Percentiles rank a stretch among this genome's conserved stretches.
phyloP scores from a whole-genome alignment of 1,139 yeast species.

The Petasospora fabianii region DNA sequence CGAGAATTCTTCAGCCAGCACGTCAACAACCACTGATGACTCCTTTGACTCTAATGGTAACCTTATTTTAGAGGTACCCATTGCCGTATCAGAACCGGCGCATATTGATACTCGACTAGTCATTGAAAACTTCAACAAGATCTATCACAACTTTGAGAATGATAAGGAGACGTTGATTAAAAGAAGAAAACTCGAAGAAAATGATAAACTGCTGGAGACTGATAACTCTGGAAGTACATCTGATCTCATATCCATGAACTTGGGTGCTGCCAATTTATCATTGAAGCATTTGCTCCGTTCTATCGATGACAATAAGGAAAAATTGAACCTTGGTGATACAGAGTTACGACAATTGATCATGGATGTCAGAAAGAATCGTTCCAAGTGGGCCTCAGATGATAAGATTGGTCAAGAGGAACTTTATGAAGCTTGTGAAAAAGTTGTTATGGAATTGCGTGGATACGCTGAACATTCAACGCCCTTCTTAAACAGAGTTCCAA shows the following conservation, averaged over 20 bases:
- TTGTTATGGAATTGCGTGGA: slow-evolving; percentile 81
- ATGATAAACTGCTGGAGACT: slow-evolving; percentile 61
- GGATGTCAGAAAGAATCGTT: slow-evolving; percentile 91
- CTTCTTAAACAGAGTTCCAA: slow-evolving; percentile 88
- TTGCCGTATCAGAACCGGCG: slow-evolving; percentile 19
- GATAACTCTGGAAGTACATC: slow-evolving; percentile 16
- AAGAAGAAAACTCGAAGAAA: slow-evolving; percentile 73
- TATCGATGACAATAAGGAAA: slow-evolving; percentile 76
- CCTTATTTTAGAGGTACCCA: slow-evolving; percentile 30
- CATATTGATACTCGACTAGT: slow-evolving; percentile 29
- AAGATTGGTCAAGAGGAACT: slow-evolving; percentile 95
- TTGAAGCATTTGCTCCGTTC: slow-evolving; percentile 74
- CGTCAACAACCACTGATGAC: too few species aligned
- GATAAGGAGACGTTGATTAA: slow-evolving; percentile 77
- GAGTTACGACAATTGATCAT: slow-evolving; percentile 82
- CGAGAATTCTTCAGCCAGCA: background rate
- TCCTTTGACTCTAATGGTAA: slow-evolving; percentile 25
- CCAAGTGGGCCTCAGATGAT: slow-evolving; percentile 96
- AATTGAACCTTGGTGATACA: slow-evolving; percentile 70
- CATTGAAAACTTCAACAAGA: slow-evolving; percentile 48
- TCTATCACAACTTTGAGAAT: slow-evolving; percentile 81
- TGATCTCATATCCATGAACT: slow-evolving; percentile 39
- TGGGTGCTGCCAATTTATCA: slow-evolving; percentile 82
- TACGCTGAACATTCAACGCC: slow-evolving; percentile 97
- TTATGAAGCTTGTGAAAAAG: slow-evolving; percentile 96